Percentiles rank a stretch among this genome's conserved stretches.
Conservation (phyloP, 2,329 filamentous ascomycete species). For the Trichophyton mentagrophytes region DNA sequence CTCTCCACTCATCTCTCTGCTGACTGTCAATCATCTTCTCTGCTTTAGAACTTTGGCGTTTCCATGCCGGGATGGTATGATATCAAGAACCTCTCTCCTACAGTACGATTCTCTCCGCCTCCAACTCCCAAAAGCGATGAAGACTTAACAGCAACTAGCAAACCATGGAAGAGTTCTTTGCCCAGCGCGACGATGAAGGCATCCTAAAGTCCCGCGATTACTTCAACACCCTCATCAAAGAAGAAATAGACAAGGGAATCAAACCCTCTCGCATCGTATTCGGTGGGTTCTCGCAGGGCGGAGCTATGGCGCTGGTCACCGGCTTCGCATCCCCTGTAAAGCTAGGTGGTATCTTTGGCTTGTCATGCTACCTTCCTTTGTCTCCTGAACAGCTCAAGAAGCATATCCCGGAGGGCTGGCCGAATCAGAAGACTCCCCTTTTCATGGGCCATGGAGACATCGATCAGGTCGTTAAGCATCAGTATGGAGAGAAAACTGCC, state of each 20-base stretch:
- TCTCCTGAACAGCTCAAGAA: conserved; percentile 47
- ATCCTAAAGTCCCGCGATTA: conserved; percentile 61
- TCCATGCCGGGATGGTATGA: conserved; percentile 59
- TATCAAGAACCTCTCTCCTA: conserved; percentile 33
- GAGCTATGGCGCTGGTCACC: conserved; percentile 70
- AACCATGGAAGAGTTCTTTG: conserved; percentile 30
- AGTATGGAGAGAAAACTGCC: conserved; percentile 56
- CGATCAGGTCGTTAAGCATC: conserved; percentile 59
- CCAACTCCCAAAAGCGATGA: neutral
- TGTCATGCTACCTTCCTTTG: conserved; percentile 72
- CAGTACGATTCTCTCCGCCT: conserved; percentile 21
- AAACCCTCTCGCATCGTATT: conserved; percentile 71
- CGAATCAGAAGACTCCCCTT: conserved; percentile 65
- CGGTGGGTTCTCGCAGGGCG: conserved; percentile 57
- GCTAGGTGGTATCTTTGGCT: conserved; percentile 74
- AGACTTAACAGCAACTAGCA: conserved; percentile 18
- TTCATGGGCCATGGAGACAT: conserved; percentile 78
- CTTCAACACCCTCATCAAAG: conserved; percentile 65
- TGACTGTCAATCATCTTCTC: conserved; percentile 4
- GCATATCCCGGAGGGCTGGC: conserved; percentile 40
- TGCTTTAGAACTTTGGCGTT: conserved; percentile 55
- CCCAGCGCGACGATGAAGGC: conserved; percentile 47
- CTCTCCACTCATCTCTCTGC: neutral
- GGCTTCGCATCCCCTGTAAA: conserved; percentile 62
- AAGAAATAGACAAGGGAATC: conserved; percentile 70